A percentile compares a stretch with the other conserved stretches of the same genome.
These are phyloP conservation scores for Saposhnikovia divaricata DNA, from an alignment of 129 eudicot species.

Conservation along the genomic window DNA sequence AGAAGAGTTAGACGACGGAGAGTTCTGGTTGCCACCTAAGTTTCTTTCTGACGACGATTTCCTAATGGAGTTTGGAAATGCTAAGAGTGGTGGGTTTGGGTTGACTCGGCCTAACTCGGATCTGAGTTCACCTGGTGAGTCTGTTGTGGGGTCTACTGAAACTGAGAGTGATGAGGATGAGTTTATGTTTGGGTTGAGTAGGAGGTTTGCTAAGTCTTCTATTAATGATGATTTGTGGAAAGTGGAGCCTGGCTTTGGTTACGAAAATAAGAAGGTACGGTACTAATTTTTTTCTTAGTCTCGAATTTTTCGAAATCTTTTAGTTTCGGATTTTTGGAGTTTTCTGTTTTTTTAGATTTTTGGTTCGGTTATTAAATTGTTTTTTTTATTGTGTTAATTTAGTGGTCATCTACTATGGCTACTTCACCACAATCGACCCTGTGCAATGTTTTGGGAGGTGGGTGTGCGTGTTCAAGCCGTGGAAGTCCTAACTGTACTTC, in stretches of 20 bases:
- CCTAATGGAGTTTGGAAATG: conserved; percentile 24
- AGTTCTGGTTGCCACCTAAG: conserved; percentile 88
- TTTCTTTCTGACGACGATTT: conserved; percentile 72
- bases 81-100: conserved; percentile 11
- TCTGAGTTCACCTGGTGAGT: conserved; percentile 66
- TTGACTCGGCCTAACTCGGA: conserved; percentile 39
- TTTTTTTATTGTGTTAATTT: background rate
- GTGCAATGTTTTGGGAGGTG: conserved; percentile 22
- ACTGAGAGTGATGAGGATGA: conserved; percentile 88
- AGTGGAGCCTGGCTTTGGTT: conserved; percentile 9
- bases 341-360: too few relatives aligned
- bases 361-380: too few relatives aligned
- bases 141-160: conserved; percentile 52
- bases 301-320: too few relatives aligned
- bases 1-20: conserved; percentile 49
- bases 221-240: conserved; percentile 31
- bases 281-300: background rate
- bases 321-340: too few relatives aligned
- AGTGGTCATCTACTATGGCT: conserved; percentile 37
- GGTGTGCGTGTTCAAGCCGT: conserved; percentile 44
- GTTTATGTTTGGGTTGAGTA: conserved; percentile 31
- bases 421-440: conserved; percentile 85
- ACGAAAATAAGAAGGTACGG: conserved; percentile 33
- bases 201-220: conserved; percentile 24
- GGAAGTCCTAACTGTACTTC: conserved; percentile 58